phyloP scores from a whole-genome alignment of 768 basidiomycete species.

The Russula virescens region DNA sequence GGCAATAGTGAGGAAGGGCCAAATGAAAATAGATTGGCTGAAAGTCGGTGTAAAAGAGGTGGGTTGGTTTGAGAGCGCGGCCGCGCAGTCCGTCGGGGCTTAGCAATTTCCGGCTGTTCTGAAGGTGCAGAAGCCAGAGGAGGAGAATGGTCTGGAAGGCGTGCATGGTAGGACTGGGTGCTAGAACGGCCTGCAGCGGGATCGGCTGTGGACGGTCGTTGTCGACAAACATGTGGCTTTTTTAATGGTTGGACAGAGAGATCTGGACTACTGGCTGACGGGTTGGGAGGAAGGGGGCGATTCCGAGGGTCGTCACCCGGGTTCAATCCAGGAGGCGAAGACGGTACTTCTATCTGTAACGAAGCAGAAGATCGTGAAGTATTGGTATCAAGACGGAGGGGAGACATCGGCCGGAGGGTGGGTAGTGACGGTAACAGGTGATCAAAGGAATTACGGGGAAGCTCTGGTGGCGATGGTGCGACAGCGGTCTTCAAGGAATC shows the following conservation, averaged over 20 bases:
- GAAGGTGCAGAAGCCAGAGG: conserved; percentile 20
- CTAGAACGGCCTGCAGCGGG: conserved; percentile 30
- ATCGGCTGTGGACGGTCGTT: conserved; percentile 43
- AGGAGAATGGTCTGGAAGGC: background rate
- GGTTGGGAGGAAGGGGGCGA: conserved; percentile 8
- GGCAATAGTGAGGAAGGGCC: conserved; percentile 37
- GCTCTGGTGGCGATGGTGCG: conserved; percentile 30
- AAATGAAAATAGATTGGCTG: conserved; percentile 55
- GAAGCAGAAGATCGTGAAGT: conserved; percentile 26
- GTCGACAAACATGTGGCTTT: background rate
- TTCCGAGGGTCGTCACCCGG: background rate
- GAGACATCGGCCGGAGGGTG: conserved; percentile 39
- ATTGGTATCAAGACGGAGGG: conserved; percentile 36
- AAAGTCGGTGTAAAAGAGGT: conserved; percentile 63
- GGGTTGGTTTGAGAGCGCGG: conserved; percentile 57
- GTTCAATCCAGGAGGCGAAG: conserved; percentile 20
- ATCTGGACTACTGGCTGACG: conserved; percentile 12
- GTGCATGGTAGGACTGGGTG: conserved; percentile 27
- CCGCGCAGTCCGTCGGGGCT: conserved; percentile 36
- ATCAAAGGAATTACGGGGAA: conserved; percentile 28
- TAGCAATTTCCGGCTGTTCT: conserved; percentile 22
- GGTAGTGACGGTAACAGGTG: conserved; percentile 36
- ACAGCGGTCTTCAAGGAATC: conserved; percentile 37
- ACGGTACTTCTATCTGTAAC: conserved; percentile 28
- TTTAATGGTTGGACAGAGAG: conserved; percentile 3